phyloP scores from a whole-genome alignment of 768 basidiomycete genomes.

The Suillus paluster region DNA sequence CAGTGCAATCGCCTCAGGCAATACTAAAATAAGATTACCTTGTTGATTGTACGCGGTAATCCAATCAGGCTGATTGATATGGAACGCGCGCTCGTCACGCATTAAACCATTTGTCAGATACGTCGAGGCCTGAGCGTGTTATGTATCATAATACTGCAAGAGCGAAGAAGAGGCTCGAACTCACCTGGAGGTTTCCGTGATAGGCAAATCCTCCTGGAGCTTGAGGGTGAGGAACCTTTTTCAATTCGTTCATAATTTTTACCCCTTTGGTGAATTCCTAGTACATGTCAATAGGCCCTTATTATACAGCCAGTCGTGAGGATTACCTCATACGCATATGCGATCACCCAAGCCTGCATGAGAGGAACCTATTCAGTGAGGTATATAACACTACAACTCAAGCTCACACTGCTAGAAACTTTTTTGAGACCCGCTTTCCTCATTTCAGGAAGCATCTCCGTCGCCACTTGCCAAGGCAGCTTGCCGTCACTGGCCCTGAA shows the following conservation, averaged over 20 bases:
- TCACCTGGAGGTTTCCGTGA: neutral
- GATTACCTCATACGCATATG: slow-evolving; percentile 19
- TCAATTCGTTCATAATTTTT: slow-evolving; percentile 1
- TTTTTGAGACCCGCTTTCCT: neutral
- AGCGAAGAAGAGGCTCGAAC: neutral
- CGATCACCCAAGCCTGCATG: slow-evolving; percentile 24
- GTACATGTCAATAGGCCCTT: neutral
- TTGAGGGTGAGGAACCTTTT: neutral
- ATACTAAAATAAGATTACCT: slow-evolving; percentile 17
- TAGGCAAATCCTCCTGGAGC: neutral
- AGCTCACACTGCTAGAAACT: slow-evolving; percentile 8
- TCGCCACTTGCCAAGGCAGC: slow-evolving; percentile 10
- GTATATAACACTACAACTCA: neutral
- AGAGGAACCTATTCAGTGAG: neutral
- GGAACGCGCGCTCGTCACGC: slow-evolving; percentile 30
- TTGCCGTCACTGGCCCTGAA: neutral
- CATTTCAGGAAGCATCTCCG: slow-evolving; percentile 9
- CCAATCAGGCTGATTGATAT: slow-evolving; percentile 20
- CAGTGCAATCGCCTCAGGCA: neutral
- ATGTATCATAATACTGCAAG: neutral
- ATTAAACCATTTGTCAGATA: slow-evolving; percentile 30
- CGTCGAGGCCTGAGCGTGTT: slow-evolving; percentile 20
- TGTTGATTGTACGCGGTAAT: slow-evolving; percentile 26
- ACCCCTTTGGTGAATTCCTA: slow-evolving; percentile 15
- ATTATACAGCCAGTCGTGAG: neutral